Evolutionary conservation across 345 rosid genomes (phyloP).

Genomic region (Salix purpurea): DNA sequence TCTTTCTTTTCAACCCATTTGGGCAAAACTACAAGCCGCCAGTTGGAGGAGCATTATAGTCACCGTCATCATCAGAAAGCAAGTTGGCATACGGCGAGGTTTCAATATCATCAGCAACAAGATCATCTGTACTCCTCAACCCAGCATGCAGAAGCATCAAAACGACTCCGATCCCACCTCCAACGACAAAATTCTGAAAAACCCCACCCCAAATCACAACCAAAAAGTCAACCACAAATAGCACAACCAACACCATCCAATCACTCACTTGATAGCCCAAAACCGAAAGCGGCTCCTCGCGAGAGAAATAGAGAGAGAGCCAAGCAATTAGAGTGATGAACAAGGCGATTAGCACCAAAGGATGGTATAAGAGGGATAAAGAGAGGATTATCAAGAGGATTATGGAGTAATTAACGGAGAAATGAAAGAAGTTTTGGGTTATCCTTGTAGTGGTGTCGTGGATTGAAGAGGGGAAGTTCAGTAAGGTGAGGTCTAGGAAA

Average conservation of each 20-base stretch:
- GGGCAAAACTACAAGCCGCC: conserved; percentile 44
- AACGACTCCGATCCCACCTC: conserved; percentile 28
- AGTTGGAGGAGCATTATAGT: conserved; percentile 12
- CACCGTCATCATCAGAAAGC: conserved; percentile 42
- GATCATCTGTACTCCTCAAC: conserved; percentile 61
- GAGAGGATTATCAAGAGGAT: conserved; percentile 38
- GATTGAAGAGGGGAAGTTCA: conserved; percentile 46
- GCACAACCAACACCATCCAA: conserved; percentile 33
- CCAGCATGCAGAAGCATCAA: conserved; percentile 48
- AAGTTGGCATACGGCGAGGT: conserved; percentile 50
- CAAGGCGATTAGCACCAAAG: conserved; percentile 47
- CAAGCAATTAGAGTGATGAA: conserved; percentile 46
- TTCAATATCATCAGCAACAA: conserved; percentile 55
- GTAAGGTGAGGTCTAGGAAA: conserved; percentile 45
- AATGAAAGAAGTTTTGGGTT: conserved; percentile 59
- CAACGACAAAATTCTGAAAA: conserved; percentile 43
- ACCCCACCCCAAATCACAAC: conserved; percentile 43
- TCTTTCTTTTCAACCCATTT: conserved; percentile 9
- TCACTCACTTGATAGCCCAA: conserved; percentile 42
- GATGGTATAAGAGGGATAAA: conserved; percentile 51
- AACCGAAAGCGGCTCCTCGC: conserved; percentile 47
- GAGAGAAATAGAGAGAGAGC: conserved; percentile 64
- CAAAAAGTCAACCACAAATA: conserved; percentile 34
- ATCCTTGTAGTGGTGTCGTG: conserved; percentile 53
- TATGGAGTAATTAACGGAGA: conserved; percentile 48